phyloP scores from a whole-genome alignment of 1,139 yeast genomes.

The Lodderomyces orthopsilosis region DNA sequence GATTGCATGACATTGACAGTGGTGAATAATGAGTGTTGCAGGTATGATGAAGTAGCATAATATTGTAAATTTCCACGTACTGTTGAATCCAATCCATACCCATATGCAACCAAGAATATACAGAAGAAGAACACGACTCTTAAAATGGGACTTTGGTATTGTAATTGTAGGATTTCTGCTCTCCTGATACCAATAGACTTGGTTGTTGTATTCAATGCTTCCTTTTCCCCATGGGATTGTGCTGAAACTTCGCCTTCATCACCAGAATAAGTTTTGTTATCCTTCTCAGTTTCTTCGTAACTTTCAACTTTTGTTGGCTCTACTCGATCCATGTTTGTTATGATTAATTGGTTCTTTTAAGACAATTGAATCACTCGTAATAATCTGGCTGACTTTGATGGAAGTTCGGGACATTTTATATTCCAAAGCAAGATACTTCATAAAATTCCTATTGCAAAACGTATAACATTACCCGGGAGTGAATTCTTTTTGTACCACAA shows the following conservation, averaged over 20 bases:
- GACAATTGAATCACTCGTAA: too few relatives aligned
- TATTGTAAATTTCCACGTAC: slow-evolving; percentile 47
- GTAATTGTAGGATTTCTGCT: slow-evolving; percentile 40
- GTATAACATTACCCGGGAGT: too few relatives aligned
- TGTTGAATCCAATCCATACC: slow-evolving; percentile 60
- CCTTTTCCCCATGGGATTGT: background rate
- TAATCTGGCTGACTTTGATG: too few relatives aligned
- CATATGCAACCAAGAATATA: slow-evolving; percentile 59
- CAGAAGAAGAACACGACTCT: slow-evolving; percentile 42
- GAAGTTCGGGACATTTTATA: too few relatives aligned
- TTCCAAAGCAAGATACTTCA: too few relatives aligned
- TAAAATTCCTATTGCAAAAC: too few relatives aligned
- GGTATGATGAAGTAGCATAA: slow-evolving; percentile 56
- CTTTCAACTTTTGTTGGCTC: background rate
- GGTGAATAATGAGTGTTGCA: slow-evolving; percentile 57
- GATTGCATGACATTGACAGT: slow-evolving; percentile 61
- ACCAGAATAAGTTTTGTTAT: background rate
- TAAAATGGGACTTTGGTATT: slow-evolving; percentile 21
- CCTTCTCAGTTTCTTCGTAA: background rate
- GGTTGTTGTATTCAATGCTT: slow-evolving; percentile 10
- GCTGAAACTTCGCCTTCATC: background rate
- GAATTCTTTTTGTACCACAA: too few relatives aligned
- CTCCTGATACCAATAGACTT: slow-evolving; percentile 39
- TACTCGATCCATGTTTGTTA: background rate
- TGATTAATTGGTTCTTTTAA: background rate